These are phyloP conservation scores for Chrysosporium queenslandicum DNA, from an alignment of 2,329 filamentous ascomycete species.

Conservation along the genomic window DNA sequence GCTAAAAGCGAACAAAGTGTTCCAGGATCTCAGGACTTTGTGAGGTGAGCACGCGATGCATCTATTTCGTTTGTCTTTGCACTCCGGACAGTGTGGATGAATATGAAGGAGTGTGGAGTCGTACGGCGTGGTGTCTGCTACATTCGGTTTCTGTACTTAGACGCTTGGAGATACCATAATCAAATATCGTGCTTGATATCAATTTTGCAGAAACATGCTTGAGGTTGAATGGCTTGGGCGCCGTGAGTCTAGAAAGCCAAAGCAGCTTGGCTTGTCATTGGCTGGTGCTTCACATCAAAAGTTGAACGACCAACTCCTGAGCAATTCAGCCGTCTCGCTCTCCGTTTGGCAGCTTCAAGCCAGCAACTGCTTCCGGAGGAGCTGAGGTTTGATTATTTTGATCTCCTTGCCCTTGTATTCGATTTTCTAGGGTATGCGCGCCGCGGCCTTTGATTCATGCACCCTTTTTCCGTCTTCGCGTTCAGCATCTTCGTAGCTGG, in stretches of 20 bases:
- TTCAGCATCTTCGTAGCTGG: conserved; percentile 98
- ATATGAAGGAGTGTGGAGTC: not conserved
- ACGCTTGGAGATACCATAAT: not conserved
- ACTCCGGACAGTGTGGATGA: too few species aligned
- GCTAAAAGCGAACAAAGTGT: conserved; percentile 47
- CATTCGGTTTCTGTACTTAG: not conserved
- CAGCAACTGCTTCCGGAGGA: not conserved
- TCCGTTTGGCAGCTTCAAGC: not conserved
- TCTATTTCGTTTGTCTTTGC: too few species aligned
- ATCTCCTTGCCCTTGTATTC: not conserved
- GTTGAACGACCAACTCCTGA: not conserved
- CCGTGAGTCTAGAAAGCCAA: too few species aligned
- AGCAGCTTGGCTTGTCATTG: not conserved
- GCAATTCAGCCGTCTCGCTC: not conserved
- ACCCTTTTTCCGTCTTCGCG: conserved; percentile 93
- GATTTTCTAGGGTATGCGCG: conserved; percentile 26
- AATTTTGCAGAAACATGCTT: not conserved
- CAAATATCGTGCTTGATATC: not conserved
- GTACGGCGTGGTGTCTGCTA: not conserved
- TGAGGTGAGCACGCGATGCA: too few species aligned
- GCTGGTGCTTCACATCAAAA: not conserved
- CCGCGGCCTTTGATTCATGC: conserved; percentile 52
- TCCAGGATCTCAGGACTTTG: conserved; percentile 40
- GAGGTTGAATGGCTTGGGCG: too few species aligned
- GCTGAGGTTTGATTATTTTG: not conserved